A percentile compares a stretch with the other conserved stretches of the same genome.
Conservation (phyloP, 257 asterid species). For the Fraxinus pennsylvanica region DNA sequence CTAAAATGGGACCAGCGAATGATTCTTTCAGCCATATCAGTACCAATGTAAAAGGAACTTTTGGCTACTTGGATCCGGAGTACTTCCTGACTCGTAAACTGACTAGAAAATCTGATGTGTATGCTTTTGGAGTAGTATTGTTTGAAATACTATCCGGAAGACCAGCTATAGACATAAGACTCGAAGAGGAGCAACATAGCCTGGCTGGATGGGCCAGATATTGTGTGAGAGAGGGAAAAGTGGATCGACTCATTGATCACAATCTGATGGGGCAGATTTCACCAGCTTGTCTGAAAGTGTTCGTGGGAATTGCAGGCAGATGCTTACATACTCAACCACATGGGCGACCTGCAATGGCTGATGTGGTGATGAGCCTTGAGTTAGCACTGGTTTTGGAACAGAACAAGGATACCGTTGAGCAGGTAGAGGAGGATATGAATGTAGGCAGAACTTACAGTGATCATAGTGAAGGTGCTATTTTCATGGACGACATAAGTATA, state of each 20-base stretch:
- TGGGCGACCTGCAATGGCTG: constrained; percentile 66
- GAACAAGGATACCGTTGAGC: constrained; percentile 32
- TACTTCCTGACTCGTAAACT: constrained; percentile 50
- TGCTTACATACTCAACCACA: constrained; percentile 58
- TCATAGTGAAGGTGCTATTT: constrained; percentile 50
- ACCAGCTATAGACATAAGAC: constrained; percentile 49
- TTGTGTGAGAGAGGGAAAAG: constrained; percentile 57
- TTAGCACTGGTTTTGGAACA: constrained; percentile 55
- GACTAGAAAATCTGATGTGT: constrained; percentile 70
- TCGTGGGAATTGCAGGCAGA: constrained; percentile 59
- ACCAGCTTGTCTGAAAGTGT: constrained; percentile 52
- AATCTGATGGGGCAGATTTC: constrained; percentile 48
- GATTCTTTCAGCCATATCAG: constrained; percentile 58
- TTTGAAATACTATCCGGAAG: constrained; percentile 70
- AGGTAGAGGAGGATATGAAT: constrained; percentile 43
- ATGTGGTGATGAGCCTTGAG: constrained; percentile 58
- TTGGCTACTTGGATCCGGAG: constrained; percentile 70
- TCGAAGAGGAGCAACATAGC: constrained; percentile 58
- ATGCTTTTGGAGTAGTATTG: constrained; percentile 70
- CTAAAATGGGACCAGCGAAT: constrained; percentile 62
- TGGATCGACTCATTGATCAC: constrained; percentile 50
- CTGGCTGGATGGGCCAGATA: constrained; percentile 61
- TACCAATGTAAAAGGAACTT: constrained; percentile 59
- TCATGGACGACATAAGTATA: constrained; percentile 41
- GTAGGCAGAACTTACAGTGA: constrained; percentile 37